Percentiles rank a stretch among this genome's conserved stretches.
Evolutionary conservation across 2,329 filamentous ascomycete species (phyloP).

Genomic region (Botrytis elliptica): DNA sequence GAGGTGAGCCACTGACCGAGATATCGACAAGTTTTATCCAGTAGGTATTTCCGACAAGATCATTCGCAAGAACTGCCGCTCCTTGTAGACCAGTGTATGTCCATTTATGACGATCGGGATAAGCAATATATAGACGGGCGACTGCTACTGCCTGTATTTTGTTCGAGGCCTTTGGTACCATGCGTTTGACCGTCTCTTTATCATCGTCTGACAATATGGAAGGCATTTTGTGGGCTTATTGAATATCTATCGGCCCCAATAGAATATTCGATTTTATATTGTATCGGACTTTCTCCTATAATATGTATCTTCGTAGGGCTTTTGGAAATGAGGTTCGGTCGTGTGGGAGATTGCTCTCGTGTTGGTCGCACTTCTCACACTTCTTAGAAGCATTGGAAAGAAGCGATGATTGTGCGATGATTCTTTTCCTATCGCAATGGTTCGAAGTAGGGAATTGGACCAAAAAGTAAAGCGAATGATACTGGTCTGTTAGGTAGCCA

Average conservation of each 20-base stretch:
- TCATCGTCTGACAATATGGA: slow-evolving; percentile 80
- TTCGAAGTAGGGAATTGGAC: background rate
- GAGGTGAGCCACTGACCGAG: slow-evolving; percentile 61
- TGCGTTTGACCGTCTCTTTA: slow-evolving; percentile 93
- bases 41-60: slow-evolving; percentile 91
- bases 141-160: slow-evolving; percentile 97
- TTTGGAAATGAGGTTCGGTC: slow-evolving; percentile 30
- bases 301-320: slow-evolving; percentile 13
- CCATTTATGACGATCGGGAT: slow-evolving; percentile 84
- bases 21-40: slow-evolving; percentile 98
- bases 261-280: background rate
- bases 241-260: background rate
- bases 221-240: slow-evolving; percentile 35
- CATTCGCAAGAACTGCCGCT: slow-evolving; percentile 86
- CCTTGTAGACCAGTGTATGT: slow-evolving; percentile 92
- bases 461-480: slow-evolving; percentile 10
- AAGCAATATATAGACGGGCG: slow-evolving; percentile 87
- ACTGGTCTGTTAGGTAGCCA: slow-evolving; percentile 1
- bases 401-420: background rate
- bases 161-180: slow-evolving; percentile 89
- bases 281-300: background rate
- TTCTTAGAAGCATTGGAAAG: slow-evolving; percentile 22
- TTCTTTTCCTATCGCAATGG: slow-evolving; percentile 12
- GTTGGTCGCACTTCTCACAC: slow-evolving; percentile 29
- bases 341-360: slow-evolving; percentile 35